Conservation (phyloP, 108 stramenopile species). For the Fragilaria crotonensis region DNA sequence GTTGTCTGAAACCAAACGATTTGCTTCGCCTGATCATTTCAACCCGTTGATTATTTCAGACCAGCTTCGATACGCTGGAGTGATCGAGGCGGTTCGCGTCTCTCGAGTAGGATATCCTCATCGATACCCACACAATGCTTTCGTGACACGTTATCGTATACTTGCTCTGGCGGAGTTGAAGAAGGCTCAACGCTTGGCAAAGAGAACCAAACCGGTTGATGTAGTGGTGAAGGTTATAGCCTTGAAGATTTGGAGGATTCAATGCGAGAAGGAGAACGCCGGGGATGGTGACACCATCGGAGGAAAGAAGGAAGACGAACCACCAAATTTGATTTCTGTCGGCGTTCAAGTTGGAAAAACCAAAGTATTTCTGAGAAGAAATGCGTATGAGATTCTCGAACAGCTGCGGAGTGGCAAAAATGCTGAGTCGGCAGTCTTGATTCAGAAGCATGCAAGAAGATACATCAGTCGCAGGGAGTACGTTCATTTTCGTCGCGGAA, state of each 20-base stretch:
- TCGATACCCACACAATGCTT: slow-evolving; percentile 38
- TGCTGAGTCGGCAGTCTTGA: slow-evolving; percentile 30
- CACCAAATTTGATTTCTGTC: slow-evolving; percentile 26
- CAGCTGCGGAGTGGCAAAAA: slow-evolving; percentile 41
- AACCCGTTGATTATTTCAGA: slow-evolving; percentile 45
- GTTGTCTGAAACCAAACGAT: slow-evolving; percentile 80
- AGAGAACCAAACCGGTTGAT: slow-evolving; percentile 38
- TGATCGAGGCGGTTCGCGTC: slow-evolving; percentile 62
- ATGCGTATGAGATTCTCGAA: slow-evolving; percentile 77
- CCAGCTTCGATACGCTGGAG: slow-evolving; percentile 72
- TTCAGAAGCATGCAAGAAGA: slow-evolving; percentile 43
- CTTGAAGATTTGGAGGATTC: neutral
- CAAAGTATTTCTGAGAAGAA: slow-evolving; percentile 79
- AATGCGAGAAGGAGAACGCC: neutral
- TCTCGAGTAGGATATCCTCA: slow-evolving; percentile 62
- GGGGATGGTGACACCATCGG: too few species aligned
- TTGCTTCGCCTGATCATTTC: slow-evolving; percentile 38
- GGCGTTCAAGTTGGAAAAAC: slow-evolving; percentile 83
- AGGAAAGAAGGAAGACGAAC: neutral
- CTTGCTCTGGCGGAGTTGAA: slow-evolving; percentile 31
- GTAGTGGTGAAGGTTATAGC: slow-evolving; percentile 23
- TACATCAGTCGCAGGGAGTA: slow-evolving; percentile 5
- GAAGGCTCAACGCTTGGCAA: slow-evolving; percentile 26
- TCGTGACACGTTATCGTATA: slow-evolving; percentile 37
- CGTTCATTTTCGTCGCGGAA: neutral